Evolutionary conservation across 176 grass and related monocot genomes (phyloP).

Genomic region (Chloris gayana): DNA sequence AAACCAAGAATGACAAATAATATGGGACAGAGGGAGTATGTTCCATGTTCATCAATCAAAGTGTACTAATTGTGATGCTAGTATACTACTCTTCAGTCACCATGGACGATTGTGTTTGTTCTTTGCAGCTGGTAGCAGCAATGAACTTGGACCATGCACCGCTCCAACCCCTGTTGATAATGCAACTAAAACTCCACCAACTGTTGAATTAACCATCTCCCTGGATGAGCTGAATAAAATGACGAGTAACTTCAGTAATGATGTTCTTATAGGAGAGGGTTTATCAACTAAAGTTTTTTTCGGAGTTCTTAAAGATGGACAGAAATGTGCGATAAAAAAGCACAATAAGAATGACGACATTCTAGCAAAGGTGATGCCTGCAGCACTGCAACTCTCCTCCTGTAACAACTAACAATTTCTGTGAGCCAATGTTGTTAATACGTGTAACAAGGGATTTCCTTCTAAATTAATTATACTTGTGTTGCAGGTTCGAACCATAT

Average conservation of each 20-base stretch:
- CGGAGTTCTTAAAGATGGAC: constrained; percentile 39
- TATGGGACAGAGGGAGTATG: too few species aligned
- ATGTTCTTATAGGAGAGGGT: constrained; percentile 45
- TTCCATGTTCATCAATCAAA: too few species aligned
- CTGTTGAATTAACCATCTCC: constrained; percentile 31
- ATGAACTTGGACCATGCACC: neutral
- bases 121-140: neutral
- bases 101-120: neutral
- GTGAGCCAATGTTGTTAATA: neutral
- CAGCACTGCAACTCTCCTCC: too few species aligned
- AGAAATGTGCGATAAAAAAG: constrained; percentile 48
- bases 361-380: constrained; percentile 33
- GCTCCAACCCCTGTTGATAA: neutral
- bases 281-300: constrained; percentile 34
- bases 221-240: constrained; percentile 48
- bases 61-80: too few species aligned
- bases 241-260: constrained; percentile 50
- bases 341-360: constrained; percentile 33
- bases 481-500: constrained; percentile 38
- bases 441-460: neutral
- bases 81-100: too few species aligned
- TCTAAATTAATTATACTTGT: neutral
- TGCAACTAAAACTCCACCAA: constrained; percentile 1
- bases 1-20: too few species aligned
- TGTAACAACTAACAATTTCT: too few species aligned